Evolutionary conservation across 306 rosid species (phyloP).

Genomic region (Rosa rugosa): DNA sequence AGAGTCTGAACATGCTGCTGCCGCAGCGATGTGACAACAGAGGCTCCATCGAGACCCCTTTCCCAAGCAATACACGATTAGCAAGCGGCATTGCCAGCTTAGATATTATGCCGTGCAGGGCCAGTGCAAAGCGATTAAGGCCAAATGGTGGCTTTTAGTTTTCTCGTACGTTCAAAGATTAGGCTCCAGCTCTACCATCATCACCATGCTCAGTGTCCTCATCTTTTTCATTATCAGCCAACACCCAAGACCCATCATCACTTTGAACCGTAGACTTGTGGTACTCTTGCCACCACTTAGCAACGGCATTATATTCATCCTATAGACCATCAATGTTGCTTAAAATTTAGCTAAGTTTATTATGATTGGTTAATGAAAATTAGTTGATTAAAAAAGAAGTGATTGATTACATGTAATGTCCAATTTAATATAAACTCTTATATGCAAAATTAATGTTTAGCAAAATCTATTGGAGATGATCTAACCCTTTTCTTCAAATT

Average conservation of each 20-base stretch:
- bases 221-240: conserved; percentile 8
- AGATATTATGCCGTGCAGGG: neutral
- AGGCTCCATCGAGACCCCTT: neutral
- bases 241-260: conserved; percentile 20
- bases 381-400: too few species aligned
- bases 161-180: neutral
- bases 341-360: too few species aligned
- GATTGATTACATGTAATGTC: too few species aligned
- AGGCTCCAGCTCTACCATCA: neutral
- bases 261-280: conserved; percentile 25
- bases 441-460: too few species aligned
- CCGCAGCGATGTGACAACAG: neutral
- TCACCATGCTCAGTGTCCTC: neutral
- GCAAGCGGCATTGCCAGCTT: neutral
- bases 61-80: neutral
- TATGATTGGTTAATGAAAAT: too few species aligned
- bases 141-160: neutral
- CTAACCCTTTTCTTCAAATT: too few species aligned
- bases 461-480: too few species aligned
- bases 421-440: too few species aligned
- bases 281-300: conserved; percentile 17
- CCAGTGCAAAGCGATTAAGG: neutral
- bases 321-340: neutral
- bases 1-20: conserved; percentile 28
- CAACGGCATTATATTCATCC: conserved; percentile 14